Base-by-base conservation (phyloP, 148 eudicot genomes). In the Silene uniflora region DNA sequence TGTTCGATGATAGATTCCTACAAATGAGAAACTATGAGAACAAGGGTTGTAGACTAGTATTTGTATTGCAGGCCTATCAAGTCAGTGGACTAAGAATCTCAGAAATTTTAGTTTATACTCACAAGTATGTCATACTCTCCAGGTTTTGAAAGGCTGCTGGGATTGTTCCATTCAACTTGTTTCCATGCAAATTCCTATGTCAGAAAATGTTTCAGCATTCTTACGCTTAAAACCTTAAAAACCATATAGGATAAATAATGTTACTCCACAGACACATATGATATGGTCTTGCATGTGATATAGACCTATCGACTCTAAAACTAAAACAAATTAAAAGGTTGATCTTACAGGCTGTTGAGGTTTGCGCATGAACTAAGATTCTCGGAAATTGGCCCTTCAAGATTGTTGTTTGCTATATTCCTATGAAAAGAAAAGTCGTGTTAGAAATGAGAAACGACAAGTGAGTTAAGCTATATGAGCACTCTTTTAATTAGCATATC, bases 101-200 rank as follows among this genome's bases (percentile, higher is more conserved):
- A 62, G 18, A 12, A 16, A 27, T 12, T 19, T 2, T 16, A 24
- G 4, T 25, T 6, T 12, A 22, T 8, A 84, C 97, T 89, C 74
- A 96, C 99, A 96, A 78, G 72, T 96, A 89, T 39, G 98, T 96
- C 99, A 96, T 96, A 81, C 97, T 92, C 85, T 92, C 98, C 69
- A 96, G 84, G 73, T 84, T 87, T 72, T 96, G 86, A 77, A 96
- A 86, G 73, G 88, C 86, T 58, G 80, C 85, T 29, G 99, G 99
- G 46, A 96, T 87, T 39, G 91, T 86, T 64, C 99, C 98, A 83
- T 87, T 89, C 82, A 96, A 77, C 81, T 83, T 89, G 87, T 96
- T 92, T 29, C 98, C 93, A 74, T 86, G 81, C 78, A 88, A 86
- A 68, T 96, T 96, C 54, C 98, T 92, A 87, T 62, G 63, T 55